A percentile compares a stretch with the other conserved stretches of the same genome.
These are phyloP conservation scores for Diaporthe longicolla DNA, from an alignment of 2,329 filamentous ascomycete species.

Conservation along the genomic window DNA sequence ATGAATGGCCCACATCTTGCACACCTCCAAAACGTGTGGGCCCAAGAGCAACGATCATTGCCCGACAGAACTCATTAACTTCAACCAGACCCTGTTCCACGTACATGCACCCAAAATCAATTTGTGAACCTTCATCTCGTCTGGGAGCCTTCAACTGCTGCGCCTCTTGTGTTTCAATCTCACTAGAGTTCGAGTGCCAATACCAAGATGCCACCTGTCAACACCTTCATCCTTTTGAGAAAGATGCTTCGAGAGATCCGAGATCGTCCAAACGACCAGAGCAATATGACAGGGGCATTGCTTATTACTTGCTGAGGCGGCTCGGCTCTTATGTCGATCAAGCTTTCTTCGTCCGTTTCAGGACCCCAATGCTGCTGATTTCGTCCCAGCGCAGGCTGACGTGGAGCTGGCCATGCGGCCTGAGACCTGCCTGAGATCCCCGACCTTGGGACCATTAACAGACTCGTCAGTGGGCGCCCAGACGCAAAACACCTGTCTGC, in stretches of 20 bases:
- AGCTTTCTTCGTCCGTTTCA: conserved; percentile 20
- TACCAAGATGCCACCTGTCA: not conserved
- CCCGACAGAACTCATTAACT: conserved; percentile 18
- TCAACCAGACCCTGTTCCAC: conserved; percentile 16
- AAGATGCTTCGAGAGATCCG: not conserved
- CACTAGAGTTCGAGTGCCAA: not conserved
- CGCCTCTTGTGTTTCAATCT: not conserved
- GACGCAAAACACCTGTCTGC: not conserved
- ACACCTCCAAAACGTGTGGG: conserved; percentile 23
- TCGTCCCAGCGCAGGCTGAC: conserved; percentile 10
- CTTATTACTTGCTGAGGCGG: conserved; percentile 9
- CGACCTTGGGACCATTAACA: not conserved
- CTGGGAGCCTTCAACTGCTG: not conserved
- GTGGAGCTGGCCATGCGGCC: conserved; percentile 16
- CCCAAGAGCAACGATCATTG: conserved; percentile 5
- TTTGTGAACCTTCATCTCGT: conserved; percentile 18
- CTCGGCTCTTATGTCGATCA: conserved; percentile 27
- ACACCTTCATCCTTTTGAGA: too few species aligned
- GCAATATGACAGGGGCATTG: not conserved
- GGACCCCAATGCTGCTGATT: not conserved
- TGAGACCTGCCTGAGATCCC: not conserved
- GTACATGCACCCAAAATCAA: not conserved
- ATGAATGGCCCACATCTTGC: conserved; percentile 9
- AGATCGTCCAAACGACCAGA: not conserved
- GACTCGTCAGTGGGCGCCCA: not conserved